Evolutionary conservation across 1,139 yeast species (phyloP).

Genomic region (Debaryomyces udenii): DNA sequence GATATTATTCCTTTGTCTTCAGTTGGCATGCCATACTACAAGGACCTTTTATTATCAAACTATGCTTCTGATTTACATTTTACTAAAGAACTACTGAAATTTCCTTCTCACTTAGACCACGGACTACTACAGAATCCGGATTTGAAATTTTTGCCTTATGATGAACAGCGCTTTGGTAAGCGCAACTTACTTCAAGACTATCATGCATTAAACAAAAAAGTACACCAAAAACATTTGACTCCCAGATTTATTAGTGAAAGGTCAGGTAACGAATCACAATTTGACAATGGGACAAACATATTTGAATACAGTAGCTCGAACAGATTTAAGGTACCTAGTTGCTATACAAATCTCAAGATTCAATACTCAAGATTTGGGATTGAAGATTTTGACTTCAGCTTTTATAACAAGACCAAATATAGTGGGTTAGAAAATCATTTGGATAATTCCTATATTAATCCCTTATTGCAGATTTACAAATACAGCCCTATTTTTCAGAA

Average conservation of each 20-base stretch:
- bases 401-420: constrained; percentile 71
- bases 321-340: constrained; percentile 57
- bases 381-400: constrained; percentile 88
- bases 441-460: constrained; percentile 79
- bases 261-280: constrained; percentile 21
- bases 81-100: constrained; percentile 52
- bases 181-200: constrained; percentile 54
- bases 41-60: constrained; percentile 74
- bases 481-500: constrained; percentile 76
- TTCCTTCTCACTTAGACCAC: constrained; percentile 49
- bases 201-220: constrained; percentile 40
- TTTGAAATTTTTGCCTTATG: constrained; percentile 45
- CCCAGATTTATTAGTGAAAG: constrained; percentile 81
- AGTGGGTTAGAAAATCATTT: constrained; percentile 92
- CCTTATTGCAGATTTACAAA: constrained; percentile 80
- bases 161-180: constrained; percentile 56
- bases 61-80: constrained; percentile 71
- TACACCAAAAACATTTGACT: constrained; percentile 24
- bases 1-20: constrained; percentile 60
- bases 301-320: constrained; percentile 29
- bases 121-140: constrained; percentile 32
- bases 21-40: constrained; percentile 87
- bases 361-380: constrained; percentile 90
- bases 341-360: constrained; percentile 75
- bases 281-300: constrained; percentile 19